A percentile compares a stretch with the other conserved stretches of the same genome.
Evolutionary conservation across 2,329 filamentous ascomycete genomes (phyloP).

Genomic region (Leptographium wingfieldii): DNA sequence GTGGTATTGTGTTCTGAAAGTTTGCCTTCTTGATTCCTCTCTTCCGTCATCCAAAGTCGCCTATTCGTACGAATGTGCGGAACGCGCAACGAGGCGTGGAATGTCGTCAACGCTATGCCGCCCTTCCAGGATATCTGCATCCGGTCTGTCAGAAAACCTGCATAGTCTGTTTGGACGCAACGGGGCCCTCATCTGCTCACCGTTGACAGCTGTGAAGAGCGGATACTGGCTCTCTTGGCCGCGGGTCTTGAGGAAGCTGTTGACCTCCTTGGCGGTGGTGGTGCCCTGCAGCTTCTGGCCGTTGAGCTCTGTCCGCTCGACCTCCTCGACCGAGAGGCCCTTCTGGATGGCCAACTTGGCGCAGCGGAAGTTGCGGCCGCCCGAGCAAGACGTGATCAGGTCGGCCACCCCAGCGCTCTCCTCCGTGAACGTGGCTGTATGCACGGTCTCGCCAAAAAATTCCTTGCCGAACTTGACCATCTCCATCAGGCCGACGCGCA

Average conservation of each 20-base stretch:
- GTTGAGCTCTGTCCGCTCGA: conserved; percentile 82
- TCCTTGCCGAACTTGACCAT: conserved; percentile 93
- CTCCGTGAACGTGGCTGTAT: conserved; percentile 84
- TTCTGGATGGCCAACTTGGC: conserved; percentile 77
- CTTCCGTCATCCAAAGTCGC: neutral
- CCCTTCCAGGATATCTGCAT: conserved; percentile 55
- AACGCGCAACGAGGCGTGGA: conserved; percentile 45
- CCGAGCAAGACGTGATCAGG: conserved; percentile 84
- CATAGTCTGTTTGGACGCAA: neutral
- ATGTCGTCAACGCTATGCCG: conserved; percentile 69
- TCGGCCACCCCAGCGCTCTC: conserved; percentile 92
- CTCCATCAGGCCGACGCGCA: conserved; percentile 90
- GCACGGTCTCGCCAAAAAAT: conserved; percentile 77
- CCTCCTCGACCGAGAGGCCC: conserved; percentile 68
- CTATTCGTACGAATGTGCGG: conserved; percentile 5
- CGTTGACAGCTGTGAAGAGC: conserved; percentile 79
- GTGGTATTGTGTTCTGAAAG: neutral
- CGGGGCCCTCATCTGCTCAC: conserved; percentile 6
- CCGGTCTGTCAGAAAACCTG: neutral
- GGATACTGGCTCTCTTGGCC: conserved; percentile 76
- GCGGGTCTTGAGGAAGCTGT: conserved; percentile 70
- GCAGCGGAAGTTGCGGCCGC: conserved; percentile 88
- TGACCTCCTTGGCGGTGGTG: conserved; percentile 80
- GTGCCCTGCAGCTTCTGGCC: conserved; percentile 96
- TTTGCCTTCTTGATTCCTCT: neutral